phyloP scores from a whole-genome alignment of 2,329 filamentous ascomycete genomes.

The Penicillium decumbens region DNA sequence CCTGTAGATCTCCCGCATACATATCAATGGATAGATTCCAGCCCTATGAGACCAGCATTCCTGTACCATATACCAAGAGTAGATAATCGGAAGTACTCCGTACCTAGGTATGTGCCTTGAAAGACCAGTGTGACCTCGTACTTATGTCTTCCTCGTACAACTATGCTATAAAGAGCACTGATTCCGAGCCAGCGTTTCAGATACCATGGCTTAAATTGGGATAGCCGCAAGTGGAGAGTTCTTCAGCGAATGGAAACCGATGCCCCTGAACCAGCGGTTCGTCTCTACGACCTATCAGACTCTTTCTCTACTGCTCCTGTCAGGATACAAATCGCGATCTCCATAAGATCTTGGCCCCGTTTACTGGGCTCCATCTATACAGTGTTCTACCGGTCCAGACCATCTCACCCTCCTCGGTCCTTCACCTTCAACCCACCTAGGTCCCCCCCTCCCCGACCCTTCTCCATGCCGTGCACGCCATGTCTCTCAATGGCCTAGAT shows the following conservation, averaged over 20 bases:
- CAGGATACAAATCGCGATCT: neutral
- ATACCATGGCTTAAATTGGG: constrained; percentile 19
- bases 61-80: neutral
- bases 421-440: constrained; percentile 1
- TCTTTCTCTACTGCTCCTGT: neutral
- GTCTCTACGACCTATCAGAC: constrained; percentile 11
- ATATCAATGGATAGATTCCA: neutral
- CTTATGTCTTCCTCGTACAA: neutral
- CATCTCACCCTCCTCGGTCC: constrained; percentile 12
- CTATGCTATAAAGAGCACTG: constrained; percentile 11
- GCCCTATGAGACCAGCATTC: neutral
- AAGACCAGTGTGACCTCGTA: neutral
- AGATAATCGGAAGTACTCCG: neutral
- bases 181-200: constrained; percentile 20
- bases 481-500: constrained; percentile 97
- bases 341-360: neutral
- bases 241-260: constrained; percentile 12
- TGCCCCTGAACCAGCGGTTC: constrained; percentile 19
- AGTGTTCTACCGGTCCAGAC: constrained; percentile 6
- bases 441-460: constrained; percentile 5
- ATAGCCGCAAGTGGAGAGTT: constrained; percentile 24
- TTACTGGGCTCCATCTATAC: neutral
- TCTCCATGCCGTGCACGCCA: constrained; percentile 46
- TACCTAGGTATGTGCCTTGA: neutral
- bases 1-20: neutral